phyloP scores from a whole-genome alignment of 2,329 filamentous ascomycete species.

The Mycosphaerelloides madeirae region DNA sequence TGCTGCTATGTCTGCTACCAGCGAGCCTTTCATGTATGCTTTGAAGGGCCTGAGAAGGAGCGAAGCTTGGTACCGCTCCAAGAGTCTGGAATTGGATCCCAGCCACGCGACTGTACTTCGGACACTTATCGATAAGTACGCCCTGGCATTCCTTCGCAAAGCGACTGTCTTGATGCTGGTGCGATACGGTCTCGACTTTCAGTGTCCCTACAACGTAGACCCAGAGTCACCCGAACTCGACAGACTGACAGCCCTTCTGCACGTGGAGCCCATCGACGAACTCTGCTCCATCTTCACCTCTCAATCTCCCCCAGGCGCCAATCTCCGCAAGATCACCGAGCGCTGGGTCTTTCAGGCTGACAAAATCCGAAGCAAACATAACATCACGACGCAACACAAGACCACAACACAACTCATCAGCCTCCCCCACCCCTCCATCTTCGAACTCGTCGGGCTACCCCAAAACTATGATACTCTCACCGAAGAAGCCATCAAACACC shows the following conservation, averaged over 20 bases:
- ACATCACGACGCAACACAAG: too few relatives aligned
- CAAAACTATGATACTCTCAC: constrained; percentile 89
- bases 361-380: constrained; percentile 23
- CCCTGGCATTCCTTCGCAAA: constrained; percentile 86
- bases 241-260: constrained; percentile 70
- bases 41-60: not conserved
- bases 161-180: constrained; percentile 76
- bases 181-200: constrained; percentile 83
- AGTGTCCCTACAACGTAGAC: constrained; percentile 49
- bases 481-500: constrained; percentile 78
- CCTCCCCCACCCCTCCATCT: constrained; percentile 80
- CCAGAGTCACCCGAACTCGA: constrained; percentile 58
- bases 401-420: constrained; percentile 34
- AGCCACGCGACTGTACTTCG: constrained; percentile 17
- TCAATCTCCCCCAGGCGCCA: constrained; percentile 34
- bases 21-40: not conserved
- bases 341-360: constrained; percentile 68
- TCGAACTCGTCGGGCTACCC: constrained; percentile 87
- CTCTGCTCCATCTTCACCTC: constrained; percentile 60
- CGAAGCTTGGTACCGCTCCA: not conserved
- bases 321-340: constrained; percentile 48
- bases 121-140: constrained; percentile 66
- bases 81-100: constrained; percentile 21
- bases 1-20: not conserved
- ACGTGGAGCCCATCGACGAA: constrained; percentile 72